Evolutionary conservation across 2,329 filamentous ascomycete genomes (phyloP), one percentile per base, ranked within the genome.

Genomic region (Trichoderma gracile): DNA sequence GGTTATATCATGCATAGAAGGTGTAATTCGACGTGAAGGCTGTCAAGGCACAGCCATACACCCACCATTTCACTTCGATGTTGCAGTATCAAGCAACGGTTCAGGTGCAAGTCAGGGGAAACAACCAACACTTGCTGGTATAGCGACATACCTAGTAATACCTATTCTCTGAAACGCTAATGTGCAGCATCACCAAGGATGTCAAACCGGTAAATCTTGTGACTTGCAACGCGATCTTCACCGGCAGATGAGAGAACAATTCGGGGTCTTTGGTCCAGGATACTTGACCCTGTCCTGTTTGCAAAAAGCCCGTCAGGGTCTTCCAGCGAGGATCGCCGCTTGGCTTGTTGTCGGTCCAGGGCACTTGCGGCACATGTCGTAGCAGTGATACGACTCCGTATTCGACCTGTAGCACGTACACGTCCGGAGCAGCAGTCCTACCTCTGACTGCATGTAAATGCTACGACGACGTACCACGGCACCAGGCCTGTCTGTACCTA

Each of bases 201-300:
- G 19, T 23, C 17, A 19, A 19, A 21, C n/a, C 38, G 19, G 40
- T 5, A 52, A 52, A 43, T 23, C 17, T 33, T 17, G 14, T 17
- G 40, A 56, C 52, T 40, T 19, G 25, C 19, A 52, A 52, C 27
- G 25, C 52, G 52, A 63, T 63, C 60, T 56, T 42, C 60, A 49
- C 49, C 60, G 60, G 60, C 52, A 63, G 60, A 56, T 63, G 52
- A 21, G 19, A 43, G 30, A 33, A 53, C 17, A 45, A 33, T 53
- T 61, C 58, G 58, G 58, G 58, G 47, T 61, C 58, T 52, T 23
- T 30, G 47, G 47, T 62, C 17, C 38, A 62, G 58, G 58, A 49
- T 62, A 30, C 23, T 30, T 43, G 49, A 54, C 52, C 42, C 17
- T 50, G 30, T 30, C 25, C 42, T 61, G 58, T 25, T 45, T 38